A percentile compares a stretch with the other conserved stretches of the same genome.
phyloP scores from a whole-genome alignment of 2,329 filamentous ascomycete genomes.

The Cladophialophora exuberans region DNA sequence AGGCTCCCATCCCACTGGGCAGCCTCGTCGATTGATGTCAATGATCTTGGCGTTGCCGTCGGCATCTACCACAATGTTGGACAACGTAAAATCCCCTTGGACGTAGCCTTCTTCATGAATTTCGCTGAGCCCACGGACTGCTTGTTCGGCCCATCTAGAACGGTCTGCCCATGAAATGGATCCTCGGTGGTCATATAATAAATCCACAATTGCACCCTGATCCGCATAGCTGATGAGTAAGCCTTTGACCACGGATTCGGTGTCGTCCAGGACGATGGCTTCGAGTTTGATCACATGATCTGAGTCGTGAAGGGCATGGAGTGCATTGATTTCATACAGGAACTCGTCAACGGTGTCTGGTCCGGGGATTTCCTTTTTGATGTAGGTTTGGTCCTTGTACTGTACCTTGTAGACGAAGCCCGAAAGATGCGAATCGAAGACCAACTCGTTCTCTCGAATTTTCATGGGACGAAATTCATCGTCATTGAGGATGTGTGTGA shows the following conservation, averaged over 20 bases:
- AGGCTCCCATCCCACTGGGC: slow-evolving; percentile 95
- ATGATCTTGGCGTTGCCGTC: slow-evolving; percentile 91
- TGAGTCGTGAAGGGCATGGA: slow-evolving; percentile 75
- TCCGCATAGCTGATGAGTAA: slow-evolving; percentile 87
- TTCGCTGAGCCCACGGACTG: slow-evolving; percentile 83
- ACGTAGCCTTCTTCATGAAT: slow-evolving; percentile 97
- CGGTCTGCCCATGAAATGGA: slow-evolving; percentile 70
- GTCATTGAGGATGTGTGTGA: slow-evolving; percentile 67
- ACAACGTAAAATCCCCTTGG: slow-evolving; percentile 95
- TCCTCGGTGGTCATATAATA: slow-evolving; percentile 77
- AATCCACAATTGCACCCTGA: slow-evolving; percentile 83
- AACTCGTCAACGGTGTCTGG: slow-evolving; percentile 96
- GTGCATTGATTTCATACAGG: slow-evolving; percentile 92
- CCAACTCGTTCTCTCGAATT: slow-evolving; percentile 72
- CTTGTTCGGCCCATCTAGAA: slow-evolving; percentile 88
- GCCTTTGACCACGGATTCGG: slow-evolving; percentile 75
- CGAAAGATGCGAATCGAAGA: slow-evolving; percentile 90
- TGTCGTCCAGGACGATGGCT: slow-evolving; percentile 83
- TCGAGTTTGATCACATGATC: slow-evolving; percentile 82
- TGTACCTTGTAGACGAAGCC: slow-evolving; percentile 96
- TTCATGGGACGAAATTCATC: slow-evolving; percentile 51
- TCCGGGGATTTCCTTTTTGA: slow-evolving; percentile 98
- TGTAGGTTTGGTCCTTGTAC: slow-evolving; percentile 69
- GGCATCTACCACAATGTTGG: slow-evolving; percentile 91
- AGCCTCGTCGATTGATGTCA: slow-evolving; percentile 96